Evolutionary conservation across 441 rosid species (phyloP).

Genomic region (Populus trichocarpa): DNA sequence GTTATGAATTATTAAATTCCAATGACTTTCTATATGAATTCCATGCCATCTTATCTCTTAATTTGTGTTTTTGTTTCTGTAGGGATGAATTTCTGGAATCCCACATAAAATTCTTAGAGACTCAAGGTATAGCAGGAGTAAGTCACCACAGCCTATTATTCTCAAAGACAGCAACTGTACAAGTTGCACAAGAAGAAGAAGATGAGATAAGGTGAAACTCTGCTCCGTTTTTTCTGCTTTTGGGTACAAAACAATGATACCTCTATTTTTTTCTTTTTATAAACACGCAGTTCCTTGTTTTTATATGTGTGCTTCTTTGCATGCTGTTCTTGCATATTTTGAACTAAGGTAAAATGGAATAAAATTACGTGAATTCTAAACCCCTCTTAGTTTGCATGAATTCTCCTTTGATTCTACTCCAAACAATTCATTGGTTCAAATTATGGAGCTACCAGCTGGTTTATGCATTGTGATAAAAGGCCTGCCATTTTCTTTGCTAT

Average conservation of each 20-base stretch:
- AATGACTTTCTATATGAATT: background rate
- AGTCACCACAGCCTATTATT: constrained; percentile 92
- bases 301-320: background rate
- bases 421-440: background rate
- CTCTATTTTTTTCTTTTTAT: background rate
- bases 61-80: background rate
- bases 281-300: background rate
- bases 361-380: background rate
- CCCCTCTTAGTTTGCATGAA: background rate
- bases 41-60: background rate
- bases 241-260: background rate
- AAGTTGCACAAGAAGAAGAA: constrained; percentile 60
- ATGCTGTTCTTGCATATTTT: background rate
- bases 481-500: background rate
- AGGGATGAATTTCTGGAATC: constrained; percentile 65
- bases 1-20: no score
- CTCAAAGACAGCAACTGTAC: constrained; percentile 74
- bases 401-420: background rate
- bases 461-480: background rate
- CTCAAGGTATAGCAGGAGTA: constrained; percentile 85
- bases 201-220: constrained; percentile 51
- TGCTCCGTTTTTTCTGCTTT: background rate
- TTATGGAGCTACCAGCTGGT: background rate
- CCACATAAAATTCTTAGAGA: constrained; percentile 67
- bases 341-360: background rate